A percentile compares a stretch with the other conserved stretches of the same genome.
Conservation (phyloP, 192 early-diverging fungal species). For the Gigaspora rosea region DNA sequence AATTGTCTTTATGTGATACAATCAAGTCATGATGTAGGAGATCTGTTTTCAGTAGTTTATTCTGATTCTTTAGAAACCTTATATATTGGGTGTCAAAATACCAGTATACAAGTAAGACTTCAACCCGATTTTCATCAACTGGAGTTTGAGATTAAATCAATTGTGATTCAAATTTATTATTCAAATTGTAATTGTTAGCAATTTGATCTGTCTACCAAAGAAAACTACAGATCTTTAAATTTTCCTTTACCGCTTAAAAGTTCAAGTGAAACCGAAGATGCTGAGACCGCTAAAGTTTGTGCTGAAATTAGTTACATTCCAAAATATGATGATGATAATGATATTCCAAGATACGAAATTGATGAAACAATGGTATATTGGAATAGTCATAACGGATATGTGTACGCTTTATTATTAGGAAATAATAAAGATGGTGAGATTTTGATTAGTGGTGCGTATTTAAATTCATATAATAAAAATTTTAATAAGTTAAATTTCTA, state of each 20-base stretch:
- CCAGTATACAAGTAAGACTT: conserved; percentile 66
- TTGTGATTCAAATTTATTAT: background rate
- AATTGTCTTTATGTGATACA: conserved; percentile 63
- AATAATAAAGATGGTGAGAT: conserved; percentile 54
- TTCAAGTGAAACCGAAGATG: background rate
- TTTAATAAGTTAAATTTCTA: background rate
- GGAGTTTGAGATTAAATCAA: background rate
- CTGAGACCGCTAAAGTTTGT: background rate
- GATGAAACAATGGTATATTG: conserved; percentile 53
- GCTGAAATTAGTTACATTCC: background rate
- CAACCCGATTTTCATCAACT: conserved; percentile 37
- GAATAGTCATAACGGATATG: conserved; percentile 75
- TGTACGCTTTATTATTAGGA: conserved; percentile 63
- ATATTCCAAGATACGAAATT: conserved; percentile 50
- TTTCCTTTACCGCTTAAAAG: conserved; percentile 1
- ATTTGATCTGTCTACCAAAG: conserved; percentile 41
- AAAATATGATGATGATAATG: no score
- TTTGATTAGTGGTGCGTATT: conserved; percentile 46
- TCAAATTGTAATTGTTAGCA: conserved; percentile 32
- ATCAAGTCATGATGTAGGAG: conserved; percentile 71
- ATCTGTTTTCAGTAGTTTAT: conserved; percentile 67
- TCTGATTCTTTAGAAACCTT: conserved; percentile 53
- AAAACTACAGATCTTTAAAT: conserved; percentile 36
- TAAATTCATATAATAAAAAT: background rate
- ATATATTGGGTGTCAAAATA: conserved; percentile 78